These are phyloP conservation scores for Lactarius pseudohatsudake DNA, from an alignment of 768 basidiomycete genomes.

Conservation along the genomic window DNA sequence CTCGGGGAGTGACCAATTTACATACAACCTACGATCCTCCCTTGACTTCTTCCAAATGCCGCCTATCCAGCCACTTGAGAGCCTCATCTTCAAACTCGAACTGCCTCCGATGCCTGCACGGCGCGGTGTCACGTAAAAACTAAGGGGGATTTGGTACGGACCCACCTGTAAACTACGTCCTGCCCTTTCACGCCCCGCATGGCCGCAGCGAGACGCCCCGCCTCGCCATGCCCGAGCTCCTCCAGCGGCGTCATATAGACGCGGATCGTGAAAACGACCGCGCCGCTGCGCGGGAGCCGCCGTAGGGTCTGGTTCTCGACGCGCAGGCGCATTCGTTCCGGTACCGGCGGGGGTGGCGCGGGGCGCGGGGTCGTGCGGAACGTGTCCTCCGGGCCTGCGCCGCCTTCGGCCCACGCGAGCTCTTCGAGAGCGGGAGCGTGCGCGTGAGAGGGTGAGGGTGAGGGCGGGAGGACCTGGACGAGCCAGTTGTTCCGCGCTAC, in stretches of 20 bases:
- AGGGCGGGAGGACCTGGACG: slow-evolving; percentile 42
- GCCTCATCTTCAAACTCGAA: slow-evolving; percentile 36
- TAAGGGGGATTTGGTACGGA: slow-evolving; percentile 22
- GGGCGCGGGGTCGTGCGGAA: slow-evolving; percentile 30
- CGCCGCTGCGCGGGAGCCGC: slow-evolving; percentile 57
- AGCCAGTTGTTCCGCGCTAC: slow-evolving; percentile 71
- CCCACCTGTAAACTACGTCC: slow-evolving; percentile 46
- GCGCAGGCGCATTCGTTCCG: slow-evolving; percentile 52
- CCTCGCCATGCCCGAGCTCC: slow-evolving; percentile 50
- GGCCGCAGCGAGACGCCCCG: slow-evolving; percentile 58
- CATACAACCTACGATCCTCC: neutral
- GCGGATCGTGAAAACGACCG: slow-evolving; percentile 63
- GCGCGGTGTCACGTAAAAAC: neutral
- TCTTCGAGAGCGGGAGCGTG: slow-evolving; percentile 58
- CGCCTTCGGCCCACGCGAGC: slow-evolving; percentile 60
- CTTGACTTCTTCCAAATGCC: slow-evolving; percentile 38
- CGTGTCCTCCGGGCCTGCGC: slow-evolving; percentile 53
- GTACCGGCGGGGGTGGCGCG: slow-evolving; percentile 21
- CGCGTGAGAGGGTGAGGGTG: slow-evolving; percentile 27
- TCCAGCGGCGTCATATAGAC: slow-evolving; percentile 56
- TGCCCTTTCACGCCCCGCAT: slow-evolving; percentile 60
- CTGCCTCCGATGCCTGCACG: slow-evolving; percentile 40
- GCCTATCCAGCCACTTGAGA: slow-evolving; percentile 40
- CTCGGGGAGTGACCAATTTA: neutral
- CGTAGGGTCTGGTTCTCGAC: slow-evolving; percentile 62